Percentiles rank a stretch among this genome's conserved stretches.
phyloP scores from a whole-genome alignment of 1,284 basidiomycete genomes.

The Malassezia cuniculi region DNA sequence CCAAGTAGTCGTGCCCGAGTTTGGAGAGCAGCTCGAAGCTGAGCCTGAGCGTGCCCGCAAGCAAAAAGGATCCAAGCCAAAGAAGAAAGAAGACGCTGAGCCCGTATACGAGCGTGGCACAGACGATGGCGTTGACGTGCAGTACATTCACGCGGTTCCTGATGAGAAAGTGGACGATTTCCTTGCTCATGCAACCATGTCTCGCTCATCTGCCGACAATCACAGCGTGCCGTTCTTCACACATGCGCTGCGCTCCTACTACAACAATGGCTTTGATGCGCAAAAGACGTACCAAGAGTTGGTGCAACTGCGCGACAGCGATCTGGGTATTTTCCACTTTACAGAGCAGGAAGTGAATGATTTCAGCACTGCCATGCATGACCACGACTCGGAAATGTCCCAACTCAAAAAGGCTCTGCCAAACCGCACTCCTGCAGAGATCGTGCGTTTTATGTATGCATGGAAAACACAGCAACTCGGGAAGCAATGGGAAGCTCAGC shows the following conservation, averaged over 20 bases:
- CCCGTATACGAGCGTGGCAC: constrained; percentile 55
- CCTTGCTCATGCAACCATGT: constrained; percentile 50
- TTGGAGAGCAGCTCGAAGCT: constrained; percentile 31
- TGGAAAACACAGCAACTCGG: constrained; percentile 60
- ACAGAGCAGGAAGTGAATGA: constrained; percentile 57
- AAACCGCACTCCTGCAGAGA: constrained; percentile 58
- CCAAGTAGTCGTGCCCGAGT: constrained; percentile 52
- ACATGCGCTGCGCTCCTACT: constrained; percentile 74
- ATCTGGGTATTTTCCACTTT: constrained; percentile 50
- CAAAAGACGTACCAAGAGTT: neutral
- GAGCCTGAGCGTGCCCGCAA: constrained; percentile 9
- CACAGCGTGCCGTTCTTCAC: constrained; percentile 63
- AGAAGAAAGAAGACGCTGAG: constrained; percentile 11
- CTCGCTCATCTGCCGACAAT: constrained; percentile 39
- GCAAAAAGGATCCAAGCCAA: constrained; percentile 18
- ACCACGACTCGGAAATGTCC: constrained; percentile 64
- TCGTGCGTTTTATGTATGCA: constrained; percentile 67
- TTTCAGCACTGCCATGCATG: constrained; percentile 61
- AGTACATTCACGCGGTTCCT: constrained; percentile 45
- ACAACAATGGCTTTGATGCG: constrained; percentile 25
- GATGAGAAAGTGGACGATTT: constrained; percentile 57
- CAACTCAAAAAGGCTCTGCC: constrained; percentile 62
- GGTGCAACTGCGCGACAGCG: constrained; percentile 20
- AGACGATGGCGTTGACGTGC: constrained; percentile 60
- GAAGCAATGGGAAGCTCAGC: constrained; percentile 3